These are phyloP conservation scores for Metarhizium humberi DNA, from an alignment of 2,329 filamentous ascomycete species.

Conservation along the genomic window DNA sequence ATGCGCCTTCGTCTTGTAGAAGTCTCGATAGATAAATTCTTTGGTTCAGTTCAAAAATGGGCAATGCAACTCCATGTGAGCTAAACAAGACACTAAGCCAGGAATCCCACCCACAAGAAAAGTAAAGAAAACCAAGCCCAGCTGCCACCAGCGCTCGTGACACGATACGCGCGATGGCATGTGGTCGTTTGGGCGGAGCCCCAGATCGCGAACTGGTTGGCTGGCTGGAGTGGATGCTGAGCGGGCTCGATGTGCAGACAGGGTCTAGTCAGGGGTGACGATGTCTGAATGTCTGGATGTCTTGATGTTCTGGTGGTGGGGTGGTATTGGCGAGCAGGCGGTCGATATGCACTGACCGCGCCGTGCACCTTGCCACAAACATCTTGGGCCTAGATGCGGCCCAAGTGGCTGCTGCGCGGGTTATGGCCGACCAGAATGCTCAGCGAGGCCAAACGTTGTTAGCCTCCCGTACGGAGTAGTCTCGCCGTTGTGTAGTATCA, in stretches of 20 bases:
- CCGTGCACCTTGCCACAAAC: not conserved
- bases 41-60: too few relatives aligned
- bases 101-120: not conserved
- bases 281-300: conserved; percentile 1
- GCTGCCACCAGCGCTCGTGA: not conserved
- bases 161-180: conserved; percentile 5
- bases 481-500: too few relatives aligned
- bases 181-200: conserved; percentile 8
- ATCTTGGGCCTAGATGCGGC: not conserved
- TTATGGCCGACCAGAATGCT: not conserved
- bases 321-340: not conserved
- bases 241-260: conserved; percentile 3
- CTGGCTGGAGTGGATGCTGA: conserved; percentile 2
- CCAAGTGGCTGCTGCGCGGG: not conserved
- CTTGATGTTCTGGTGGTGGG: conserved; percentile 2
- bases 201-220: conserved; percentile 7
- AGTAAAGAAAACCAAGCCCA: not conserved
- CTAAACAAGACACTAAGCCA: not conserved
- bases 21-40: too few relatives aligned
- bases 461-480: too few relatives aligned
- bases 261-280: conserved; percentile 13
- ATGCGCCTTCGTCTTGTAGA: too few relatives aligned
- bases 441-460: not conserved
- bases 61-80: too few relatives aligned
- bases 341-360: not conserved